Evolutionary conservation across 2,329 filamentous ascomycete species (phyloP), one percentile per base, ranked within the genome.

Genomic region (Colletotrichum aenigma): DNA sequence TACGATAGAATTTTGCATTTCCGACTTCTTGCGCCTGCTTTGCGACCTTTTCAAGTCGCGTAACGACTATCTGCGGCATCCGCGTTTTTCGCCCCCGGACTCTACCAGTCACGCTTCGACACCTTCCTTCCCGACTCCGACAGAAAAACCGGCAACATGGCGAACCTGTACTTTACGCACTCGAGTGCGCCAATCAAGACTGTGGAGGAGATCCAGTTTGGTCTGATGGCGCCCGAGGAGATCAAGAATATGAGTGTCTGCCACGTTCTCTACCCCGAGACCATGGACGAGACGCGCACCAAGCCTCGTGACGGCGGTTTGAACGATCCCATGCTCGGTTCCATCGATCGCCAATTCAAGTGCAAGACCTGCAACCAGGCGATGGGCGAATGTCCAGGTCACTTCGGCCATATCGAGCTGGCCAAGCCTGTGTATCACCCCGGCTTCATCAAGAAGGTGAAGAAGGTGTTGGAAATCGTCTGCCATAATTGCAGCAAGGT

Each of bases 401-500:
- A 99, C 85, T 99, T 99, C 84, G 97, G 97, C 78, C 97, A 99
- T 86, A 99, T 99, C 81, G 97, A 99, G 87, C 91, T 99, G 80
- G 96, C 97, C 56, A 96, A 95, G 83, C 97, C 97, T 71, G 97
- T 99, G 81, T 99, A 94, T 86, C 97, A 99, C 81, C 88, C 90
- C 89, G 97, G 97, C 82, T 99, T 98, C 87, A 94, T 99, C 88
- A 97, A 95, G 86, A 98, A 98, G 89, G 96, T 98, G 87, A 99
- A 99, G 91, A 99, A 98, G 90, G 92, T 99, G 81, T 90, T 99
- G 85, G 97, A 99, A 91, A 97, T 96, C 81, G 96, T 99, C 86
- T 99, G 97, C 91, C 96, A 98, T 88, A 98, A 97, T 86, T 99
- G 97, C 90, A 96, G 96, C 88, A 98, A 97, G 90, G 95, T 98